Conservation (phyloP, 2,329 filamentous ascomycete genomes). For the Pseudonectria foliicola region DNA sequence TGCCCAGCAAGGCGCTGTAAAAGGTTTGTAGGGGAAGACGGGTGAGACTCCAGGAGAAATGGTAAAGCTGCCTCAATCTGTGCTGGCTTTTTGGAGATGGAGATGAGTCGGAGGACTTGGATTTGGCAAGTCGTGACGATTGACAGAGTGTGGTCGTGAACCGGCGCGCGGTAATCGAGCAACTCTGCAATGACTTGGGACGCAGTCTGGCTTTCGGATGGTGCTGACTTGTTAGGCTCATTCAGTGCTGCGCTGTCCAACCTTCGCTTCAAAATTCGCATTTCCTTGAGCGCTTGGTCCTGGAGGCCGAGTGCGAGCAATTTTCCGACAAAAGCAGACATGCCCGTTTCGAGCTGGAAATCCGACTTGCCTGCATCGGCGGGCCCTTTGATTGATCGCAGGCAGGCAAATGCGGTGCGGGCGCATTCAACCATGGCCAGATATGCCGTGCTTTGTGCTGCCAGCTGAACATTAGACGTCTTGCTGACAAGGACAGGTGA, state of each 20-base stretch:
- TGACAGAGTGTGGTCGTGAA: constrained; percentile 37
- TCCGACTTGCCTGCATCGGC: constrained; percentile 49
- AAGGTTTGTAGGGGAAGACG: constrained; percentile 52
- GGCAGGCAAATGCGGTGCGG: constrained; percentile 56
- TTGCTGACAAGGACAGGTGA: constrained; percentile 37
- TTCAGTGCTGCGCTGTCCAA: constrained; percentile 37
- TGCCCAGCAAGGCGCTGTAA: constrained; percentile 41
- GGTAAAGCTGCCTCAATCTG: constrained; percentile 51
- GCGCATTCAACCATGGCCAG: constrained; percentile 62
- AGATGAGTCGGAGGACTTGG: constrained; percentile 57
- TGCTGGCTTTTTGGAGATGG: constrained; percentile 50
- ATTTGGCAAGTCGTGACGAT: constrained; percentile 59
- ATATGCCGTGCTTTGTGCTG: constrained; percentile 35
- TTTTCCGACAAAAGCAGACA: constrained; percentile 61
- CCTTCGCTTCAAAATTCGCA: constrained; percentile 57
- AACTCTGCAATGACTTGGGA: constrained; percentile 45
- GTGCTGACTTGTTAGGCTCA: constrained; percentile 20
- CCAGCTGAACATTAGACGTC: constrained; percentile 20
- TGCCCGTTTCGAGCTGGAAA: constrained; percentile 66
- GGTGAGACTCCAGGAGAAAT: constrained; percentile 44
- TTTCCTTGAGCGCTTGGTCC: constrained; percentile 61
- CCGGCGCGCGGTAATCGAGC: constrained; percentile 50
- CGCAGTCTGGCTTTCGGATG: constrained; percentile 24
- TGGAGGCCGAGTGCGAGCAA: constrained; percentile 58
- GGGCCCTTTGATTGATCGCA: constrained; percentile 51